Percentiles rank a stretch among this genome's conserved stretches.
Evolutionary conservation across 1,284 basidiomycete species (phyloP).

Genomic region (Somion occarium): DNA sequence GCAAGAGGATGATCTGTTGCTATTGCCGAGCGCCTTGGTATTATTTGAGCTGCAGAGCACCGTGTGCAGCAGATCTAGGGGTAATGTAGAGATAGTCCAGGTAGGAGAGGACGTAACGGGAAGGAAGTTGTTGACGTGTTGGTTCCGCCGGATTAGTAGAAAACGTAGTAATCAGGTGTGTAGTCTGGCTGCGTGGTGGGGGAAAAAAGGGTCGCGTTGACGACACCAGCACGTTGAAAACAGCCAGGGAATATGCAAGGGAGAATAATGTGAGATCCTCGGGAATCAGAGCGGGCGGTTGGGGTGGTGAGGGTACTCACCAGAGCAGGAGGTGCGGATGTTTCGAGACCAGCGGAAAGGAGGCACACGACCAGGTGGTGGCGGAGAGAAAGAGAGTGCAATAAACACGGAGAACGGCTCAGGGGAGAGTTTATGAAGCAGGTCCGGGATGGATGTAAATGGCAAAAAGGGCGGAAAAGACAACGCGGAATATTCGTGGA

Average conservation of each 20-base stretch:
- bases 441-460: background rate
- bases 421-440: conserved; percentile 18
- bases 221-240: conserved; percentile 11
- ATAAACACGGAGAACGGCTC: conserved; percentile 6
- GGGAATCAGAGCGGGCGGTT: background rate
- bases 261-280: background rate
- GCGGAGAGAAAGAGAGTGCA: conserved; percentile 2
- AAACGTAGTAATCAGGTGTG: conserved; percentile 6
- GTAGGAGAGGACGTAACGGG: conserved; percentile 9
- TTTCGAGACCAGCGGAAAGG: conserved; percentile 6
- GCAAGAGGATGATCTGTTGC: conserved; percentile 1
- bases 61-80: background rate
- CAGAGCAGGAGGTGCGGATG: conserved; percentile 3
- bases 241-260: background rate
- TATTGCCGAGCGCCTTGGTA: background rate
- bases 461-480: background rate
- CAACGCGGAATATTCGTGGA: background rate
- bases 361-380: conserved; percentile 24
- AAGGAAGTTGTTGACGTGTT: conserved; percentile 12
- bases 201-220: conserved; percentile 13
- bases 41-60: conserved; percentile 12
- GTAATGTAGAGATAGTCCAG: background rate
- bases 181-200: background rate
- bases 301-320: background rate
- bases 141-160: conserved; percentile 4